These are phyloP conservation scores for Cadophora gregata DNA, from an alignment of 2,329 filamentous ascomycete species.

Conservation along the genomic window DNA sequence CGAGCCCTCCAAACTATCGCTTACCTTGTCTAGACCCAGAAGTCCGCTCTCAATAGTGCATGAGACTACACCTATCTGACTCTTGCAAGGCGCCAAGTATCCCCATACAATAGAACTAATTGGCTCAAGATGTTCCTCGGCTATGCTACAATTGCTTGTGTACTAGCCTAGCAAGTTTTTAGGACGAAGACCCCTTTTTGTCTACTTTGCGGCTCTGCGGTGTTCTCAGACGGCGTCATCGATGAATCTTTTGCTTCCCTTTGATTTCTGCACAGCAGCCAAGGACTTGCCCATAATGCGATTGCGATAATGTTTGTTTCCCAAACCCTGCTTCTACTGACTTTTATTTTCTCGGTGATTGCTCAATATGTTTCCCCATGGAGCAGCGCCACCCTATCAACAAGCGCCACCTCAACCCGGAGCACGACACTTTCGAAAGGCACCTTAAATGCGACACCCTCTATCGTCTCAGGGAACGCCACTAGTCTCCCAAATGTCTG, in stretches of 20 bases:
- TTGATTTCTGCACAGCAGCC: neutral
- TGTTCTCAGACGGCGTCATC: neutral
- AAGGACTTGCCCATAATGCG: neutral
- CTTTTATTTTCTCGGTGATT: neutral
- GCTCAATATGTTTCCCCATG: neutral
- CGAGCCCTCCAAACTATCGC: neutral
- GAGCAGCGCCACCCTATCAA: neutral
- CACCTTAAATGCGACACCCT: neutral
- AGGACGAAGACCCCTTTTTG: neutral
- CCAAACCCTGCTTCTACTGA: neutral
- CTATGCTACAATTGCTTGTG: neutral
- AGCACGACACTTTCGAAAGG: neutral
- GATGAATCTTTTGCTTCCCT: neutral
- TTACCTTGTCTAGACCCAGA: constrained; percentile 5
- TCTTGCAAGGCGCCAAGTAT: neutral
- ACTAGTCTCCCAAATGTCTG: neutral
- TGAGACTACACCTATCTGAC: neutral
- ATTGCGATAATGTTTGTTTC: neutral
- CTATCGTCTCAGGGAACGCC: neutral
- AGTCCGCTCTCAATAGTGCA: constrained; percentile 9
- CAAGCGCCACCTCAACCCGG: neutral
- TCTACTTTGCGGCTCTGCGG: neutral
- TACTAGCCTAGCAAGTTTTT: neutral
- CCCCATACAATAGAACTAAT: neutral
- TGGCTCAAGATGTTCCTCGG: neutral